phyloP scores from a whole-genome alignment of 805 yeast species.

The Kazachstania bromeliacearum region DNA sequence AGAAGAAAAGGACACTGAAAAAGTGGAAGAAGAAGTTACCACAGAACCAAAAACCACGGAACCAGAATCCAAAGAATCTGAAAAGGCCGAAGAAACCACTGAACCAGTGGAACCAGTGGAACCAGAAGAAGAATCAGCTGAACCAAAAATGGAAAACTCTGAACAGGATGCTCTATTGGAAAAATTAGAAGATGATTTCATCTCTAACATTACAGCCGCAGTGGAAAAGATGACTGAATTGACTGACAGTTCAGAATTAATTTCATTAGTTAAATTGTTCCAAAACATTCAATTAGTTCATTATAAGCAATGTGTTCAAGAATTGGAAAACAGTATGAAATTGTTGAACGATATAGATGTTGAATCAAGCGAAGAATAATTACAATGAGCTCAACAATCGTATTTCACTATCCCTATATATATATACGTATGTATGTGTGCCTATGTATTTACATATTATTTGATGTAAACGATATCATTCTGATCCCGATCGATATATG shows the following conservation, averaged over 20 bases:
- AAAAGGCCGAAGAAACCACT: slow-evolving; percentile 3
- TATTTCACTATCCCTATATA: not conserved
- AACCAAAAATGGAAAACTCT: slow-evolving; percentile 4
- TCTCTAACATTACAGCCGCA: slow-evolving; percentile 66
- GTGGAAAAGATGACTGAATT: slow-evolving; percentile 71
- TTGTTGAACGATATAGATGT: slow-evolving; percentile 28
- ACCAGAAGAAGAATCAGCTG: not conserved
- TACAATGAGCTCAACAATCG: too few relatives aligned
- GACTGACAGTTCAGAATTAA: slow-evolving; percentile 56
- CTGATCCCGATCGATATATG: too few relatives aligned
- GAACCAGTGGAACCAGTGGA: slow-evolving; percentile 3
- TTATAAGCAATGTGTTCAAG: slow-evolving; percentile 42
- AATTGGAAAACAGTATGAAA: slow-evolving; percentile 38
- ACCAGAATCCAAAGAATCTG: not conserved
- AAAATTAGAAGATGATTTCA: slow-evolving; percentile 67
- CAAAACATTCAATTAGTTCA: slow-evolving; percentile 61
- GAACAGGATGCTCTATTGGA: slow-evolving; percentile 39
- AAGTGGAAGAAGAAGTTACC: not conserved
- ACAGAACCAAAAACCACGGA: not conserved
- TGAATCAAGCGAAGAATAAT: not conserved
- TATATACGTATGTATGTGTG: not conserved
- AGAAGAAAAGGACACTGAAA: not conserved
- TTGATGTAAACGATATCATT: too few relatives aligned
- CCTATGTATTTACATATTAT: too few relatives aligned
- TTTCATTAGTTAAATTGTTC: slow-evolving; percentile 55